Evolutionary conservation across 2,329 filamentous ascomycete genomes (phyloP).

Genomic region (Cyphellophora europaea): DNA sequence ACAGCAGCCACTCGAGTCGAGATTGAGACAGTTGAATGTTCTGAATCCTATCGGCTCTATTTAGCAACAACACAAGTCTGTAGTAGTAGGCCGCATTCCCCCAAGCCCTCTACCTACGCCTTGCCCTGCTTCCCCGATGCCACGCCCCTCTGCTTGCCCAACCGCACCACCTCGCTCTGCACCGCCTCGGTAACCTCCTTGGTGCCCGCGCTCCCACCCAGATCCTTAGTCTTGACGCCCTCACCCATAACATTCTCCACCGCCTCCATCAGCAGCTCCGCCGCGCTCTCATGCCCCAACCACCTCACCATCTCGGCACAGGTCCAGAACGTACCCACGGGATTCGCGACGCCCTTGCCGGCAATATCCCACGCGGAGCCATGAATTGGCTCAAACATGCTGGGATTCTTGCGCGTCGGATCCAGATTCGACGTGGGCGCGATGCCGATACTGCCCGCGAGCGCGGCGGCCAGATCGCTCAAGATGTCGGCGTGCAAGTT

Average conservation of each 20-base stretch:
- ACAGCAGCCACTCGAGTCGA: too few relatives aligned
- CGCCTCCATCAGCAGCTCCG: conserved; percentile 47
- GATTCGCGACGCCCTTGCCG: conserved; percentile 92
- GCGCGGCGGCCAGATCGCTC: conserved; percentile 59
- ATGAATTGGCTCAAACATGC: conserved; percentile 56
- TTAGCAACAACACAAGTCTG: too few relatives aligned
- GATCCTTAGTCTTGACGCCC: conserved; percentile 48
- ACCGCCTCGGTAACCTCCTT: conserved; percentile 51
- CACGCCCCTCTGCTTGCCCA: too few relatives aligned
- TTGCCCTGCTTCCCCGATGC: too few relatives aligned
- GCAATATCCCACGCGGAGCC: conserved; percentile 93
- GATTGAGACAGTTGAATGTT: too few relatives aligned
- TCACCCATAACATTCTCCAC: conserved; percentile 52
- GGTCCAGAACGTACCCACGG: conserved; percentile 62
- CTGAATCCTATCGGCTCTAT: too few relatives aligned
- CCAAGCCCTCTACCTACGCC: too few relatives aligned
- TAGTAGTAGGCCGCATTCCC: too few relatives aligned
- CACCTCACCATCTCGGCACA: conserved; percentile 59
- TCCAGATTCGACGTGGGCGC: conserved; percentile 62
- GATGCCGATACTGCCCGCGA: conserved; percentile 64
- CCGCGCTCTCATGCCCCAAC: conserved; percentile 50
- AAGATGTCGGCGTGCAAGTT: conserved; percentile 59
- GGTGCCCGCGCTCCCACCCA: conserved; percentile 49
- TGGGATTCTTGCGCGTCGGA: conserved; percentile 50
- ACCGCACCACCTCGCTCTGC: conserved; percentile 19